Evolutionary conservation across 1,284 basidiomycete genomes (phyloP).

Genomic region (Marasmius sp.): DNA sequence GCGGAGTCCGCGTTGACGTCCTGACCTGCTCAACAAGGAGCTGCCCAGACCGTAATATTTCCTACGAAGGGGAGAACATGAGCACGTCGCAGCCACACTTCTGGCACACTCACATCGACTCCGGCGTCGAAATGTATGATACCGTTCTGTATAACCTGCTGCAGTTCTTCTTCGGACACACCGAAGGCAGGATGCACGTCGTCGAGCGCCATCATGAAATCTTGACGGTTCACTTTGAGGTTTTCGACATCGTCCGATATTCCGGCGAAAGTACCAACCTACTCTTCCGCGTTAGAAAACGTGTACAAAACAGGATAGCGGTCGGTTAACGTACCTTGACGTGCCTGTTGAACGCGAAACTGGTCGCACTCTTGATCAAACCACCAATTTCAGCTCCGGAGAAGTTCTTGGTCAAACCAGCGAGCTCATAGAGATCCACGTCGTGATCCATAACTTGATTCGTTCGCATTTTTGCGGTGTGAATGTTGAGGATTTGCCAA

Average conservation of each 20-base stretch:
- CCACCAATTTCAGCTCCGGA: conserved; percentile 96
- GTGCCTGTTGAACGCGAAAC: conserved; percentile 97
- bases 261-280: conserved; percentile 94
- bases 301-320: not conserved
- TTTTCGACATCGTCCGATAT: conserved; percentile 95
- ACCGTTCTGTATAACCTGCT: conserved; percentile 93
- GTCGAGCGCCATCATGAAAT: conserved; percentile 91
- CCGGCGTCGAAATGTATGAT: conserved; percentile 87
- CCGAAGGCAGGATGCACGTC: conserved; percentile 98
- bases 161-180: conserved; percentile 95
- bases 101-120: conserved; percentile 58
- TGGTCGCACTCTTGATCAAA: conserved; percentile 96
- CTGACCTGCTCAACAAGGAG: conserved; percentile 96
- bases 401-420: conserved; percentile 92
- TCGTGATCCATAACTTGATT: conserved; percentile 91
- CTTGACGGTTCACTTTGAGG: conserved; percentile 83
- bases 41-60: conserved; percentile 86
- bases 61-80: conserved; percentile 44
- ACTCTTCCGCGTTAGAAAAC: not conserved
- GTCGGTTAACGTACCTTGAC: conserved; percentile 63
- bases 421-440: conserved; percentile 86
- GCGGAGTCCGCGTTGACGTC: conserved; percentile 85
- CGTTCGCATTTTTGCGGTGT: conserved; percentile 91
- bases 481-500: conserved; percentile 92
- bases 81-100: conserved; percentile 13